Conservation (phyloP, 768 basidiomycete genomes). For the Leccinum fibrillosum region DNA sequence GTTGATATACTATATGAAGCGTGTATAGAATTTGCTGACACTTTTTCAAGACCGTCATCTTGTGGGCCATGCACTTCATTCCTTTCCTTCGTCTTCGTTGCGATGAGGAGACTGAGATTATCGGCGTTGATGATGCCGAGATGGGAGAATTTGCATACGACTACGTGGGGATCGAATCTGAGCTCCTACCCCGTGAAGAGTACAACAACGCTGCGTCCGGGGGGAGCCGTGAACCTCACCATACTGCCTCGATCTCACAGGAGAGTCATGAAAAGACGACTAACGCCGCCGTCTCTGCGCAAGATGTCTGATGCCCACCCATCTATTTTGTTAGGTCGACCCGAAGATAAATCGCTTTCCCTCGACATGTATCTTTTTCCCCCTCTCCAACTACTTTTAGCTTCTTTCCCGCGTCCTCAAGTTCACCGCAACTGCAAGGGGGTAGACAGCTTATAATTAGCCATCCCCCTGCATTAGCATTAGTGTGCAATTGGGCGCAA, state of each 20-base stretch:
- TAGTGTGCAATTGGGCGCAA: not conserved
- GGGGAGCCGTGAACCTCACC: slow-evolving; percentile 37
- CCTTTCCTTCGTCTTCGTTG: slow-evolving; percentile 75
- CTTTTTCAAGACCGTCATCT: slow-evolving; percentile 59
- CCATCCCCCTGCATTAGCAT: not conserved
- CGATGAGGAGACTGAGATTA: slow-evolving; percentile 61
- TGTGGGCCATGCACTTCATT: slow-evolving; percentile 86
- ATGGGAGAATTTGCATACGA: slow-evolving; percentile 91
- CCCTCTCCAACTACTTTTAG: not conserved
- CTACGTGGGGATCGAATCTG: slow-evolving; percentile 72
- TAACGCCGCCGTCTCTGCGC: not conserved
- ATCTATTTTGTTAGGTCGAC: not conserved
- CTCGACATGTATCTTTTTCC: not conserved
- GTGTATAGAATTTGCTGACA: not conserved
- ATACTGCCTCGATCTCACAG: slow-evolving; percentile 23
- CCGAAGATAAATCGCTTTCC: not conserved
- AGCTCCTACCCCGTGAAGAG: slow-evolving; percentile 35
- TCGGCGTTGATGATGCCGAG: slow-evolving; percentile 88
- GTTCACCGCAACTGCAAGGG: not conserved
- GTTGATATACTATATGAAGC: slow-evolving; percentile 20
- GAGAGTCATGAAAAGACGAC: slow-evolving; percentile 27
- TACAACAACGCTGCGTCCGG: slow-evolving; percentile 26
- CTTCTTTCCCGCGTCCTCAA: not conserved
- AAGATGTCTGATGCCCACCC: not conserved
- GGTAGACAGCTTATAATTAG: not conserved